A percentile compares a stretch with the other conserved stretches of the same genome.
phyloP scores from a whole-genome alignment of 176 grass and related monocot species.

The Avena eriantha region DNA sequence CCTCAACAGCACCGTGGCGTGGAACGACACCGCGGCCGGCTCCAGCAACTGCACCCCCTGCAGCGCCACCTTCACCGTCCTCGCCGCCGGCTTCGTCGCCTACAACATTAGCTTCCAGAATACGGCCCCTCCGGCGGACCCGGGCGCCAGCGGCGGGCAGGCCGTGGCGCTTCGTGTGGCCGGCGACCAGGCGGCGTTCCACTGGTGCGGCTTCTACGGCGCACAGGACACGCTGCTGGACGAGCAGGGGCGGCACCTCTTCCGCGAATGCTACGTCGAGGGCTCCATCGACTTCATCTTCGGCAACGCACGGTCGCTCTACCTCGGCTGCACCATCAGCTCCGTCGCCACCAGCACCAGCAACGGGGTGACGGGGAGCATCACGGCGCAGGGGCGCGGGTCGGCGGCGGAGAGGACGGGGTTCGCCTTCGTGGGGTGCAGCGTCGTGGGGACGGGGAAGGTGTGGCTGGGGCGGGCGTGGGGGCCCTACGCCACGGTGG shows the following conservation, averaged over 20 bases:
- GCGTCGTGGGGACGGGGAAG: slow-evolving; percentile 59
- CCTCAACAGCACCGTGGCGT: slow-evolving; percentile 58
- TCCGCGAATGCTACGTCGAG: slow-evolving; percentile 78
- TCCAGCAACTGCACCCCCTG: slow-evolving; percentile 65
- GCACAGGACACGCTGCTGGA: slow-evolving; percentile 88
- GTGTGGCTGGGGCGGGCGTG: slow-evolving; percentile 82
- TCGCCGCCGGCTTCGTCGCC: slow-evolving; percentile 64
- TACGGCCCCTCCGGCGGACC: slow-evolving; percentile 53
- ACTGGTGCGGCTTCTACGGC: slow-evolving; percentile 81
- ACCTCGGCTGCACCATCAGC: slow-evolving; percentile 77
- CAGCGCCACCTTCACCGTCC: slow-evolving; percentile 69
- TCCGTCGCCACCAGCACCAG: slow-evolving; percentile 59
- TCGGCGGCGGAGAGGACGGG: slow-evolving; percentile 63
- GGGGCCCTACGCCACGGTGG: slow-evolving; percentile 65
- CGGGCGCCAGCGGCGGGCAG: slow-evolving; percentile 63
- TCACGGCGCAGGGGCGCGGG: slow-evolving; percentile 74
- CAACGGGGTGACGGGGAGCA: slow-evolving; percentile 59
- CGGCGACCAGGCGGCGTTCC: slow-evolving; percentile 77
- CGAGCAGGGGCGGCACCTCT: slow-evolving; percentile 72
- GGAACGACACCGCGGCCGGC: slow-evolving; percentile 77
- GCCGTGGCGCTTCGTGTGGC: slow-evolving; percentile 77
- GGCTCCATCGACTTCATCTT: slow-evolving; percentile 95
- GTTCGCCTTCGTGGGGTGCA: slow-evolving; percentile 82
- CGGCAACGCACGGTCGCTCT: slow-evolving; percentile 77
- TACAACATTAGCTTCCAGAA: slow-evolving; percentile 87